Evolutionary conservation across 2,329 filamentous ascomycete species (phyloP), one percentile per base, ranked within the genome.

Genomic region (Pseudocercospora vitis): DNA sequence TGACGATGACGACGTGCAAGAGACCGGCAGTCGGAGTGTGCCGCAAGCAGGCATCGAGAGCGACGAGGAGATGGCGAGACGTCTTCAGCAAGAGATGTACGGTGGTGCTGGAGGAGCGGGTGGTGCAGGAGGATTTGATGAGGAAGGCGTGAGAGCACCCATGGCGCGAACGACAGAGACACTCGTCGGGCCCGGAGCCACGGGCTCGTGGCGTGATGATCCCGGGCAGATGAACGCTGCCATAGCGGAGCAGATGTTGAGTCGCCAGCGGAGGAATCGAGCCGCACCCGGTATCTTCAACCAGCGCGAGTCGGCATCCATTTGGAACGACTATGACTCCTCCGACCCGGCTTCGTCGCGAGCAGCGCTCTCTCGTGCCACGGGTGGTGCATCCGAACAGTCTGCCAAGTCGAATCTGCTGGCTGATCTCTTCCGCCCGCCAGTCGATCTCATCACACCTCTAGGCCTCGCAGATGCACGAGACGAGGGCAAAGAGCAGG

Each of bases 151-250:
- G 50, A 81, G 94, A 66, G 94, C 94, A 44, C 94, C 94, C 7
- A 95, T 99, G 72, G 89, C 87, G 40, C 83, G 90, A 64, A 95
- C 88, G 23, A 95, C 89, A 9, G 94, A 99, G 74, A 96, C 91
- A 0, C 80, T 99, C 48, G 86, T 96, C 7, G 91, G 87, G 1
- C 89, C 89, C 1, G 81, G 76, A 9, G 77, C 77, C 50, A 46
- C 44, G 29, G 31, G 50, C 9, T 24, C 33, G 18, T 24, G 52
- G 52, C 32, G 42, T 31, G 53, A 56, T 32, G 35, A 40, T 28
- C 79, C 81, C 16, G 78, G 78, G 23, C 77, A 78, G 52, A 77
- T 84, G 69, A 78, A 84, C 55, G 78, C 80, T 45, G 81, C 83
- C 46, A 78, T 90, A 7, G 73, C 87, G 48, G 80, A 87, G 59